These are phyloP conservation scores for Anisodus tanguticus DNA, from an alignment of 257 asterid genomes.

Conservation along the genomic window DNA sequence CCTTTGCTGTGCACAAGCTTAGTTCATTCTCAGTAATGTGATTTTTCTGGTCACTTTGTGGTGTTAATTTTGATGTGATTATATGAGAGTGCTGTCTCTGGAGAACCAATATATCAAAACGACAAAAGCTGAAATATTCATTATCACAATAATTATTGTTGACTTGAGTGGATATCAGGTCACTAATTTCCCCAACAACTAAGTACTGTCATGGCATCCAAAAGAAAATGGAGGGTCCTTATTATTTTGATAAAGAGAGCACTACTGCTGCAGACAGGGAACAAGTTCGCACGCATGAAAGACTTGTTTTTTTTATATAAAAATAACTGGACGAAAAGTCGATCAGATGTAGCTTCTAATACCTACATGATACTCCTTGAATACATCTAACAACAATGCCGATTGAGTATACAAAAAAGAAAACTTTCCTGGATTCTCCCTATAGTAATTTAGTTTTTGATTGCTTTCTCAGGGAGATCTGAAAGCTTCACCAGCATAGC, in stretches of 20 bases:
- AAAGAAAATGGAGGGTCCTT: not conserved
- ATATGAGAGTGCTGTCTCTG: not conserved
- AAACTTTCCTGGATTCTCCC: not conserved
- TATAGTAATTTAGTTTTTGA: not conserved
- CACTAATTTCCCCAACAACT: slow-evolving; percentile 1
- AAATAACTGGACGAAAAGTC: not conserved
- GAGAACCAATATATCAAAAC: not conserved
- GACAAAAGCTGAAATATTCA: not conserved
- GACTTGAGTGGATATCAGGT: not conserved
- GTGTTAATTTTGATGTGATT: not conserved
- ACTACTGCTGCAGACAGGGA: not conserved
- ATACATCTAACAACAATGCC: slow-evolving; percentile 6
- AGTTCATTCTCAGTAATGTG: not conserved
- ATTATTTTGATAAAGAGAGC: slow-evolving; percentile 6
- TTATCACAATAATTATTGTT: not conserved
- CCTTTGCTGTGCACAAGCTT: not conserved
- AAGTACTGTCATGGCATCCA: not conserved
- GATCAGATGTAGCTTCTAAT: not conserved
- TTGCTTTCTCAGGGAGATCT: slow-evolving; percentile 63
- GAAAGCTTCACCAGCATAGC: slow-evolving; percentile 96
- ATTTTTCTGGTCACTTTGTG: not conserved
- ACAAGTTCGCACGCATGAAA: not conserved
- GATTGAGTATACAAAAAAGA: not conserved
- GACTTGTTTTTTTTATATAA: not conserved
- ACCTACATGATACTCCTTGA: not conserved